Evolutionary conservation across 371 early-diverging fungal species (phyloP), one percentile per base, ranked within the genome.

Genomic region (Circinella umbellata): DNA sequence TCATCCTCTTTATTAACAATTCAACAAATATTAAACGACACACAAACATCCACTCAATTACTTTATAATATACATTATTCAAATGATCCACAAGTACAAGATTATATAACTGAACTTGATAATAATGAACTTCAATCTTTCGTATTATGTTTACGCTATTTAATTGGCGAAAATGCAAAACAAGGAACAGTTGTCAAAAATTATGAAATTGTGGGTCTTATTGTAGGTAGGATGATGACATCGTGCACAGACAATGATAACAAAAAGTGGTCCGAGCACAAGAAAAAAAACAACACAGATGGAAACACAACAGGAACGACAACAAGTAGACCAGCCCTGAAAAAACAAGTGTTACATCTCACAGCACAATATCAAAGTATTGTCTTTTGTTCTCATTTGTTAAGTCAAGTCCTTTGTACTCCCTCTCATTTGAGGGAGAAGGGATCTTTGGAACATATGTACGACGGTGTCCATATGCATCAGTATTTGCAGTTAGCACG

Each of bases 321-420:
- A 27, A 27, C 27, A 27, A 27, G 27, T 27, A 54, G 35, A 17
- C 79, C 78, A 37, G 62, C 71, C 20, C 69, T 81, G 62, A 80
- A 74, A 60, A 78, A 73, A 42, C 64, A 76, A 27, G 61, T 73
- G 3, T 37, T 81, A 48, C 81, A 84, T 66, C 54, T 84, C 10
- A 65, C 81, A 17, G 72, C 84, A 7, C 81, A 84, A 55, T 77
- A 63, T 27, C 84, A 84, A 39, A 70, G 68, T 38, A 66, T 76
- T 15, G 18, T 84, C 2, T 74, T 73, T 37, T 74, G 76, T 55
- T 80, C 81, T 0, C 73, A 78, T 64, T 70, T 80, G 27, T 55
- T 84, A 13, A 75, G 73, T 0, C 81, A 80, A 65, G 68, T 69
- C 5, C 69, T 84, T 34, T 51, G 66, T 64, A 49, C 76, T 51